Evolutionary conservation across 345 rosid genomes (phyloP), one percentile per base, ranked within the genome.

Genomic region (Firmiana major): DNA sequence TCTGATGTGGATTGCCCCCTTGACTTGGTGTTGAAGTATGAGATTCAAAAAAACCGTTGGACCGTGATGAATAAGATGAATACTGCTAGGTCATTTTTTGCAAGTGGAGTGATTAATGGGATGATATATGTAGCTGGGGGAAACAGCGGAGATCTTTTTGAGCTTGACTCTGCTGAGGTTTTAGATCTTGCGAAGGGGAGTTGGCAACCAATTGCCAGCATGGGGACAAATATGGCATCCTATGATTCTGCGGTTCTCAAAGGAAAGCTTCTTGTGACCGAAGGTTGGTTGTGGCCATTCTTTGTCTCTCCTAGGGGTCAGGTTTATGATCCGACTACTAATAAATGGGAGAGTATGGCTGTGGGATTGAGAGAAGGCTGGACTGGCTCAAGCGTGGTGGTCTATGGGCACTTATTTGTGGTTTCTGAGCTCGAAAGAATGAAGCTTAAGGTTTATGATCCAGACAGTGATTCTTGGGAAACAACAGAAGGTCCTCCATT

Each of bases 211-310:
- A 85, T 90, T 72, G 84, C 94, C 4, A 86, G 78, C 79, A 94
- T 92, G 98, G 91, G 91, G 3, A 75, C 93, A 1, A 85, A 89
- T 54, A 94, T 94, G 98, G 90, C 94, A 28, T 88, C 96, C 10
- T 94, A 91, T 54, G 94, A 94, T 80, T 81, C 97, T 22, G 94
- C 96, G 0, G 97, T 94, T 77, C 86, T 92, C 21, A 83, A 89
- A 24, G 97, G 98, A 53, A 92, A 90, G 79, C 91, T 94, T 57
- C 86, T 92, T 19, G 96, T 94, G 11, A 92, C 98, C 0, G 97
- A 92, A 86, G 98, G 98, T 64, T 94, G 98, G 98, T 75, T 94
- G 77, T 94, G 97, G 97, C 98, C 98, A 2, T 94, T 94, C 77
- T 83, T 84, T 69, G 92, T 92, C 36, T 90, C 94, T 45, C 98